A percentile compares a stretch with the other conserved stretches of the same genome.
Conservation (phyloP, 441 rosid genomes). For the Populus hybrid region DNA sequence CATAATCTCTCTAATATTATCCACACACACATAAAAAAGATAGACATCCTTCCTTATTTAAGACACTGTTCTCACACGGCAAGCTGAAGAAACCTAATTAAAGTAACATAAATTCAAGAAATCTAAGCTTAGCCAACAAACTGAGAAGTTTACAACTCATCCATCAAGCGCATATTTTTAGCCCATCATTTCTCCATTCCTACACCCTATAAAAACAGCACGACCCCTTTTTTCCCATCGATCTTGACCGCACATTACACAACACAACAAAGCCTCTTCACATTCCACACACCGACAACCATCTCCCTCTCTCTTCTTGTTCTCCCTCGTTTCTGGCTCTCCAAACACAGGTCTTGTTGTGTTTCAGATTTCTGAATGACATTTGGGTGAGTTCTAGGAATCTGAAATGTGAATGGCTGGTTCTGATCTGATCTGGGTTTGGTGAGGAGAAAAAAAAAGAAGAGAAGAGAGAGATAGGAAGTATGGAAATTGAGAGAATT, state of each 20-base stretch:
- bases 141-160: neutral
- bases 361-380: constrained; percentile 9
- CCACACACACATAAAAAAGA: neutral
- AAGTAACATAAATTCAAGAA: neutral
- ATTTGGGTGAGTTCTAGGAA: neutral
- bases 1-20: neutral
- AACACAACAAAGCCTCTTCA: neutral
- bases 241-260: neutral
- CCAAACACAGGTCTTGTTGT: neutral
- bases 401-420: neutral
- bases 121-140: neutral
- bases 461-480: neutral
- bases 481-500: constrained; percentile 43
- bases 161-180: neutral
- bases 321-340: neutral
- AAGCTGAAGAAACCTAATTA: neutral
- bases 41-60: neutral
- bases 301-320: neutral
- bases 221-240: neutral
- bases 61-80: constrained; percentile 6
- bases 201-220: neutral
- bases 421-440: constrained; percentile 13
- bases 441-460: neutral
- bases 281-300: neutral
- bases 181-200: neutral